A percentile compares a stretch with the other conserved stretches of the same genome.
Evolutionary conservation across 23 red algal genomes (phyloP).

Genomic region (Gracilaria caudata): DNA sequence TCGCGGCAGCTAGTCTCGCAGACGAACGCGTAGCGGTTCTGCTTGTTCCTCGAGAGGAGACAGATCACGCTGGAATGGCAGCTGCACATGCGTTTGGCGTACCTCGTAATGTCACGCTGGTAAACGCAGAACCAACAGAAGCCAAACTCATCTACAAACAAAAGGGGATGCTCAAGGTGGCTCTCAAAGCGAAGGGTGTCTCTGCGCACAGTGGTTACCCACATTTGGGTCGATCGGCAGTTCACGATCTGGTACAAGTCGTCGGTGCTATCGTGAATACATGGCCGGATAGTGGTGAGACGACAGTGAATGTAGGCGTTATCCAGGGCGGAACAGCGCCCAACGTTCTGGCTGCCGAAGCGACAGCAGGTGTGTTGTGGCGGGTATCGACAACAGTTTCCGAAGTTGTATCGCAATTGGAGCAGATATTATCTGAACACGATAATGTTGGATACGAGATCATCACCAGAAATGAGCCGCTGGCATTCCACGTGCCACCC

Average conservation of each 20-base stretch:
- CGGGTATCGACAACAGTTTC: slow-evolving; percentile 10
- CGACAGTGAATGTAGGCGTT: slow-evolving; percentile 55
- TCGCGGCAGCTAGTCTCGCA: slow-evolving; percentile 24
- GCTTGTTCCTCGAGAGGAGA: slow-evolving; percentile 74
- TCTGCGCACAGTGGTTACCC: slow-evolving; percentile 71
- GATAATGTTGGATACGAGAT: slow-evolving; percentile 26
- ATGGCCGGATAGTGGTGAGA: slow-evolving; percentile 21
- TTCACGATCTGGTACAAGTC: slow-evolving; percentile 40
- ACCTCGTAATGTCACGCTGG: slow-evolving; percentile 1
- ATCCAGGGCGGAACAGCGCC: slow-evolving; percentile 44
- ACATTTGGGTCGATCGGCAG: slow-evolving; percentile 42
- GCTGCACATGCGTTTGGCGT: slow-evolving; percentile 43
- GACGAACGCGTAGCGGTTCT: slow-evolving; percentile 36
- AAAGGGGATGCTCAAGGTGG: slow-evolving; percentile 54
- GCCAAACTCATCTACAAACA: slow-evolving; percentile 30
- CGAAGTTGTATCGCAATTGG: background rate
- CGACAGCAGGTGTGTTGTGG: slow-evolving; percentile 38
- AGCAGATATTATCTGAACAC: background rate
- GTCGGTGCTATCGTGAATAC: background rate
- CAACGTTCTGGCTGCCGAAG: slow-evolving; percentile 49
- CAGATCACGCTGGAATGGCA: slow-evolving; percentile 66
- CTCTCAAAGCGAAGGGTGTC: slow-evolving; percentile 19
- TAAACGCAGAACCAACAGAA: slow-evolving; percentile 67
- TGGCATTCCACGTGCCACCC: slow-evolving; percentile 50
- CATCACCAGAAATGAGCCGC: slow-evolving; percentile 28